Base-by-base conservation (phyloP, 1,284 basidiomycete species). In the Tetrapyrgos nigripes region DNA sequence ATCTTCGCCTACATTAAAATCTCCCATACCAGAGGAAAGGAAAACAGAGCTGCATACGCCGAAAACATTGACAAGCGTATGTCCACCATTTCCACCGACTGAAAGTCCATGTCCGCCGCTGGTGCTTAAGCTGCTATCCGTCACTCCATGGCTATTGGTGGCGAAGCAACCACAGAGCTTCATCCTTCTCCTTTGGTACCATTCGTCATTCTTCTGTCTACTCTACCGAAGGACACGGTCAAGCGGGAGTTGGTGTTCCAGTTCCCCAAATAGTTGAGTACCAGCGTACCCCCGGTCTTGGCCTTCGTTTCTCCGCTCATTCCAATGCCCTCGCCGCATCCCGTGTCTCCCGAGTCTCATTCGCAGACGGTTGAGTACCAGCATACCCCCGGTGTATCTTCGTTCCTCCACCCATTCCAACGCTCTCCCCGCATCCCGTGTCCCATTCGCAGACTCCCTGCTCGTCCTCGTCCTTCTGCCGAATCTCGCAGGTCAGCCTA, bases 31-130 rank as follows among this genome's bases (percentile, higher is more conserved):
- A 85, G 79, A 66, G 82, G 83, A 62, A 77, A 78, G 57, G 80
- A 86, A 61, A 85, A 91, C 72, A 79, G 86, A 65, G 84, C 82
- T 73, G 80, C 83, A 49, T 95, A 88, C 83, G 88, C 84, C 43
- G 81, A 87, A 71, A 80, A 78, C 29, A 74, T 96, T 73, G 88
- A 94, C 79, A 85, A 87, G 76, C 87, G 93, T 69, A 93, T 94
- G 93, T 88, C n/a, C n/a, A n/a, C n/a, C n/a, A n/a, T n/a, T n/a
- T n/a, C n/a, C n/a, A n/a, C n/a, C n/a, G n/a, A n/a, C 88, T 94
- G 92, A 92, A 87, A 86, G 69, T 80, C 83, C 35, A 87, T 94
- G 68, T 86, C 89, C 3, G 79, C 83, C 10, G 87, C 84, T 2
- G 92, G 90, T 53, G 91, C 91, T 1, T 79, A 80, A 35, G 88